A percentile compares a stretch with the other conserved stretches of the same genome.
phyloP scores from a whole-genome alignment of 306 rosid species.

The Pachyrhizus erosus region DNA sequence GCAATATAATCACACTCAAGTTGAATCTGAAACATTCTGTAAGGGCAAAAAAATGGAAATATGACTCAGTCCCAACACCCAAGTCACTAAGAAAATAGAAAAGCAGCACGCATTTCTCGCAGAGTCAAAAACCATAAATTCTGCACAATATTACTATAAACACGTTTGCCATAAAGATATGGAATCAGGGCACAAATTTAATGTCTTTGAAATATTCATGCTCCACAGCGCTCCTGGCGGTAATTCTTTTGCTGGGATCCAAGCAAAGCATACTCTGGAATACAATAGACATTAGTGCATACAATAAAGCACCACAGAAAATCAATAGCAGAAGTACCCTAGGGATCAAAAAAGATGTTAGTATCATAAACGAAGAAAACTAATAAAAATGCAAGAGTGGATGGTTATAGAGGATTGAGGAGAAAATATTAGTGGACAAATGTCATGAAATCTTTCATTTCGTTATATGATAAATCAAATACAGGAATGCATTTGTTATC shows the following conservation, averaged over 20 bases:
- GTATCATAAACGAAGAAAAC: slow-evolving; percentile 31
- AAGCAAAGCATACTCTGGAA: slow-evolving; percentile 95
- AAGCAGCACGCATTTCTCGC: slow-evolving; percentile 68
- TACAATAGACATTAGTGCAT: slow-evolving; percentile 23
- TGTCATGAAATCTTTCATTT: neutral
- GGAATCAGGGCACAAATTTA: slow-evolving; percentile 75
- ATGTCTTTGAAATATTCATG: slow-evolving; percentile 98
- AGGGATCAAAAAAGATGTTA: neutral
- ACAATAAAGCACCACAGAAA: slow-evolving; percentile 22
- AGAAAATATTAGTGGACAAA: neutral
- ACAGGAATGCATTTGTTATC: slow-evolving; percentile 7
- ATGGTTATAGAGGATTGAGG: neutral
- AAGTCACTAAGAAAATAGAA: slow-evolving; percentile 29
- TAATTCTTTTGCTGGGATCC: slow-evolving; percentile 95
- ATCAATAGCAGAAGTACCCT: neutral
- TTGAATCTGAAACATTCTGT: slow-evolving; percentile 42
- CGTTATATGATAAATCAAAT: neutral
- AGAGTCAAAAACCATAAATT: slow-evolving; percentile 61
- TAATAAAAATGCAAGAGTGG: neutral
- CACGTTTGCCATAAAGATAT: slow-evolving; percentile 55
- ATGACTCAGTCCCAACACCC: slow-evolving; percentile 37
- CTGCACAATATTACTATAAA: slow-evolving; percentile 72
- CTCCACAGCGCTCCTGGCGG: slow-evolving; percentile 93
- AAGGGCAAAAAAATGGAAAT: slow-evolving; percentile 38
- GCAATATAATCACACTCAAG: slow-evolving; percentile 45